Evolutionary conservation across 1,139 yeast genomes (phyloP).

Genomic region (Groenewaldozyma auringiensis): DNA sequence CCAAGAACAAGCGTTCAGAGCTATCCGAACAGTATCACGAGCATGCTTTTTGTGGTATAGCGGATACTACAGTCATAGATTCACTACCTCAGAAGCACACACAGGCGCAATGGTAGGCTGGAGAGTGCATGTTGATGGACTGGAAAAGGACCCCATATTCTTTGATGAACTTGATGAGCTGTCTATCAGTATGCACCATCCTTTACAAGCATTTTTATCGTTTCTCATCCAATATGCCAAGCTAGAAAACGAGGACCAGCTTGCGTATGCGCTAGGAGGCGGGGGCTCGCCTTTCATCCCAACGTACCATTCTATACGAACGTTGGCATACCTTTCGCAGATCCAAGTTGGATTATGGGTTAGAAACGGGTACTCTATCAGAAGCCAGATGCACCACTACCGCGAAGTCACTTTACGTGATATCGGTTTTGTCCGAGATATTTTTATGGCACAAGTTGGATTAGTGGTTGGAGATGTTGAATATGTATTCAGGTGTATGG

Average conservation of each 20-base stretch:
- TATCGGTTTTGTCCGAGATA: slow-evolving; percentile 68
- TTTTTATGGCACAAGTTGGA: slow-evolving; percentile 63
- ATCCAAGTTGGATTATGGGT: slow-evolving; percentile 83
- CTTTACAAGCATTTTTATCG: slow-evolving; percentile 65
- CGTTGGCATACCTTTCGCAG: slow-evolving; percentile 67
- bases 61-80: slow-evolving; percentile 16
- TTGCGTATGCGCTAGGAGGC: slow-evolving; percentile 23
- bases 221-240: slow-evolving; percentile 55
- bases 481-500: slow-evolving; percentile 49
- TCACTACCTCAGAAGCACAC: slow-evolving; percentile 15
- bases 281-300: neutral
- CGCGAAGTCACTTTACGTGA: slow-evolving; percentile 78
- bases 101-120: slow-evolving; percentile 6
- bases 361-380: slow-evolving; percentile 72
- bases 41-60: slow-evolving; percentile 27
- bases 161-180: slow-evolving; percentile 36
- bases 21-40: slow-evolving; percentile 22
- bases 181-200: slow-evolving; percentile 68
- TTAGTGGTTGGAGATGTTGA: slow-evolving; percentile 53
- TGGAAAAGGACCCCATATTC: slow-evolving; percentile 10
- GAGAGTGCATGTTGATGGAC: slow-evolving; percentile 10
- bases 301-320: slow-evolving; percentile 71
- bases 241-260: slow-evolving; percentile 27
- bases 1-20: slow-evolving; percentile 13
- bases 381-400: slow-evolving; percentile 74